Percentiles rank a stretch among this genome's conserved stretches.
Conservation (phyloP, 2,329 filamentous ascomycete species). For the Stenocarpella maydis region DNA sequence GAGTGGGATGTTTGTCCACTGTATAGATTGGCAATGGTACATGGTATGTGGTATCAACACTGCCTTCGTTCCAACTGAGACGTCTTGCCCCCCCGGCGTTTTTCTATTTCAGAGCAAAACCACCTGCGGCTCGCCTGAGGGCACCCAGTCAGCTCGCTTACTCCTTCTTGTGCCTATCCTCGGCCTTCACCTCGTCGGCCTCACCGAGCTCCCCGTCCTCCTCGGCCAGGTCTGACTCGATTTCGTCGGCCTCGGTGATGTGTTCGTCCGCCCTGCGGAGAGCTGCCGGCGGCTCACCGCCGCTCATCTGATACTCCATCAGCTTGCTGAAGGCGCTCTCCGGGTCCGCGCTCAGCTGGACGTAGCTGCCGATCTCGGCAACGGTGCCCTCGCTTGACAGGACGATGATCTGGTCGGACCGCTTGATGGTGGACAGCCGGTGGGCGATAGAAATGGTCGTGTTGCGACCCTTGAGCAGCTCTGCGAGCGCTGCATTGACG, state of each 20-base stretch:
- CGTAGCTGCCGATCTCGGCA: slow-evolving; percentile 88
- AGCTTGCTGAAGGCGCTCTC: slow-evolving; percentile 90
- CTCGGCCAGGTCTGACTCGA: slow-evolving; percentile 58
- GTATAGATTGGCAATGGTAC: slow-evolving; percentile 7
- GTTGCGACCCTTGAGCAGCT: slow-evolving; percentile 83
- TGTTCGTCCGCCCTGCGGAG: slow-evolving; percentile 47
- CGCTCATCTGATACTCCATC: slow-evolving; percentile 99
- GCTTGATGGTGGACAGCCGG: slow-evolving; percentile 93
- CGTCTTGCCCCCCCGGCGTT: not conserved
- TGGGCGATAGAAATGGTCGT: slow-evolving; percentile 99
- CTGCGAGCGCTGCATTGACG: slow-evolving; percentile 87
- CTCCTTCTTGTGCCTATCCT: slow-evolving; percentile 24
- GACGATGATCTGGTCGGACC: slow-evolving; percentile 93
- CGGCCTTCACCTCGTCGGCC: slow-evolving; percentile 33
- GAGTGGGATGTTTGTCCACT: slow-evolving; percentile 21
- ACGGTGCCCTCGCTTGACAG: slow-evolving; percentile 87
- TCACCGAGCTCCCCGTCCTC: slow-evolving; percentile 47
- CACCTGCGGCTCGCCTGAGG: not conserved
- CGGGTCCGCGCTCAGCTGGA: slow-evolving; percentile 74
- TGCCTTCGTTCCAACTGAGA: slow-evolving; percentile 6
- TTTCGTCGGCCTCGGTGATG: slow-evolving; percentile 61
- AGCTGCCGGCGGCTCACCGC: slow-evolving; percentile 69
- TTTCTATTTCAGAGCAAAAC: slow-evolving; percentile 7
- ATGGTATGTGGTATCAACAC: slow-evolving; percentile 14
- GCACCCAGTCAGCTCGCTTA: not conserved